A percentile compares a stretch with the other conserved stretches of the same genome.
These are phyloP conservation scores for Chamaecrista fasciculata DNA, from an alignment of 306 rosid species.

Conservation along the genomic window DNA sequence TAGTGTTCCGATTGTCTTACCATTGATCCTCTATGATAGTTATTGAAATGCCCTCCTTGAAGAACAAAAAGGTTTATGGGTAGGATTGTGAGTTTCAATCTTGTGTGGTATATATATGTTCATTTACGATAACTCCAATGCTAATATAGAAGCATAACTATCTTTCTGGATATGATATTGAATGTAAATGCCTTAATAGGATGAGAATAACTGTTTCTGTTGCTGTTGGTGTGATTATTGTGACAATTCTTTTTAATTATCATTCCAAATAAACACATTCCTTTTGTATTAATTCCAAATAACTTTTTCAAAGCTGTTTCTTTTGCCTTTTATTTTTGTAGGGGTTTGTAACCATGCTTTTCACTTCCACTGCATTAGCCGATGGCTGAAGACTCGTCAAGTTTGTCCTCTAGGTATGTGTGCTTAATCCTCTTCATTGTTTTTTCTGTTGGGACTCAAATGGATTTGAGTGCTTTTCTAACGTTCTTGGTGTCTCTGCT, in stretches of 20 bases:
- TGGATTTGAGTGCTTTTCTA: slow-evolving; percentile 11
- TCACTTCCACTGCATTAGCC: slow-evolving; percentile 55
- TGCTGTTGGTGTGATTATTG: background rate
- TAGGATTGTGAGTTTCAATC: background rate
- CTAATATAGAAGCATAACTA: background rate
- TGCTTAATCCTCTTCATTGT: slow-evolving; percentile 15
- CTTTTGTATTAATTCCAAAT: background rate
- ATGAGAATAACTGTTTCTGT: background rate
- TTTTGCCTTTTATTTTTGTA: slow-evolving; percentile 27
- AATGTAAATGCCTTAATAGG: background rate
- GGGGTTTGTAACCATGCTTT: slow-evolving; percentile 58
- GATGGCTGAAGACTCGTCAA: slow-evolving; percentile 62
- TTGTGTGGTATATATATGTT: background rate
- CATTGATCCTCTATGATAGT: background rate
- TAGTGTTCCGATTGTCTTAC: background rate
- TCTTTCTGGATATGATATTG: background rate
- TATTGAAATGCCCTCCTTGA: background rate
- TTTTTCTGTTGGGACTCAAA: background rate
- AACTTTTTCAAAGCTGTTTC: slow-evolving; percentile 12
- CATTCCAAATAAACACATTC: background rate
- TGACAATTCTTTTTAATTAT: background rate
- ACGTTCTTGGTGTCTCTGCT: background rate
- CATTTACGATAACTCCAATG: background rate
- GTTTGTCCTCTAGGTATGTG: slow-evolving; percentile 75
- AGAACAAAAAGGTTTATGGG: background rate